Percentiles rank a stretch among this genome's conserved stretches.
Evolutionary conservation across 2,329 filamentous ascomycete genomes (phyloP).

Genomic region (Cladophialophora bantiana): DNA sequence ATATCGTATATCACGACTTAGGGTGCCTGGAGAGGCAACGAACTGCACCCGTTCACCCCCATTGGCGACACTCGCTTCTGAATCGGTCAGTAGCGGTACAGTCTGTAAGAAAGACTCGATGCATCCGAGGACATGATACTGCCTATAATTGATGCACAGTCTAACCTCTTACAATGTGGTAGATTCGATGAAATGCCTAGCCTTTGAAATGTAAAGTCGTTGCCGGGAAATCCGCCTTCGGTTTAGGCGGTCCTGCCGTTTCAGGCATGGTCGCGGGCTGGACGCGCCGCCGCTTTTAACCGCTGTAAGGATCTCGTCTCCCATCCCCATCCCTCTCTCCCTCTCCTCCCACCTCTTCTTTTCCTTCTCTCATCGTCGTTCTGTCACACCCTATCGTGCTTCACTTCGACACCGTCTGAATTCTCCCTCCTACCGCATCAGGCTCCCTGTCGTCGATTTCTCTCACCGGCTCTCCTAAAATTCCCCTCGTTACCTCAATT

Average conservation of each 20-base stretch:
- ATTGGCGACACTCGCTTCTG: not conserved
- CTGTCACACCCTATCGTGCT: not conserved
- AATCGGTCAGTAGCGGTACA: not conserved
- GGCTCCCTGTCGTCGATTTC: constrained; percentile 8
- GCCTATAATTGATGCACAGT: not conserved
- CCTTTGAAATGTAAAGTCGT: not conserved
- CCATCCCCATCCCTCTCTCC: constrained; percentile 3
- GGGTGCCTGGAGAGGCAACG: constrained; percentile 13
- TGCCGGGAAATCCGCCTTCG: constrained; percentile 11
- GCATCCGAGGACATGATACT: not conserved
- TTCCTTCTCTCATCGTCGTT: not conserved
- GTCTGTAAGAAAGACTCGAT: not conserved
- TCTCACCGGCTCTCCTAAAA: not conserved
- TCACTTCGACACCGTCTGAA: not conserved
- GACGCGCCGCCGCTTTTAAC: constrained; percentile 10
- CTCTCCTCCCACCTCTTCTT: constrained; percentile 6
- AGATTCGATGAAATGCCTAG: not conserved
- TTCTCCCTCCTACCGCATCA: constrained; percentile 2
- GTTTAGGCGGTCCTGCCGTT: constrained; percentile 1
- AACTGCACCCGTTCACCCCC: constrained; percentile 7
- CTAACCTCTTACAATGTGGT: not conserved
- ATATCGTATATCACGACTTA: constrained; percentile 6
- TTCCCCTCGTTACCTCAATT: not conserved
- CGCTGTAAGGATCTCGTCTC: constrained; percentile 4
- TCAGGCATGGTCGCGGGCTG: constrained; percentile 8